Conservation (phyloP, 768 basidiomycete genomes). For the Hygrophorus pudorinus region DNA sequence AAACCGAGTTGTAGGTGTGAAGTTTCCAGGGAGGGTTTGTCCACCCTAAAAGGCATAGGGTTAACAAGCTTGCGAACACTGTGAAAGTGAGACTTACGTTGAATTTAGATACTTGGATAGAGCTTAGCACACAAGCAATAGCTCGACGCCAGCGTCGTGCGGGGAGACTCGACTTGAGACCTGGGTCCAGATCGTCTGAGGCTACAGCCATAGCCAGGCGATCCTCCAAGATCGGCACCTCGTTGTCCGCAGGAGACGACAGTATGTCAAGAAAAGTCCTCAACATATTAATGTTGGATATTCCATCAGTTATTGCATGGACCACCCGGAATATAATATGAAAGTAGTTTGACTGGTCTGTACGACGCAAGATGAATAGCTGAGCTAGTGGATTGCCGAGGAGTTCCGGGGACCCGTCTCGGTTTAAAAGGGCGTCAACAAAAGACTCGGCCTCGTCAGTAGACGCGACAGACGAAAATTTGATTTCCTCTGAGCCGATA, state of each 20-base stretch:
- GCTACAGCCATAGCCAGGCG: conserved; percentile 32
- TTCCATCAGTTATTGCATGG: conserved; percentile 43
- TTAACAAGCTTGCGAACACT: too few relatives aligned
- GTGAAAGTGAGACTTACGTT: conserved; percentile 20
- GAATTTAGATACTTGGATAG: conserved; percentile 21
- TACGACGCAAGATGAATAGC: conserved; percentile 30
- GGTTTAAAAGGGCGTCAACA: conserved; percentile 19
- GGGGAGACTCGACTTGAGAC: conserved; percentile 21
- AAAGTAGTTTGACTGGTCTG: conserved; percentile 23
- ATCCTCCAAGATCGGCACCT: conserved; percentile 18
- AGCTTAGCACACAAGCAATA: conserved; percentile 26
- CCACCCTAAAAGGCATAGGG: conserved; percentile 34
- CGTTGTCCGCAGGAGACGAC: conserved; percentile 7
- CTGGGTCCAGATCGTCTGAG: conserved; percentile 27
- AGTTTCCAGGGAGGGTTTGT: conserved; percentile 40
- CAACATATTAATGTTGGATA: conserved; percentile 29
- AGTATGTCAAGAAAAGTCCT: conserved; percentile 38
- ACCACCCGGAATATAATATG: conserved; percentile 35
- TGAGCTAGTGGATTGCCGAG: conserved; percentile 33
- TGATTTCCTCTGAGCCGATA: too few relatives aligned
- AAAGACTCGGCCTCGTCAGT: conserved; percentile 23
- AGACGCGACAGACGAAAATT: conserved; percentile 22
- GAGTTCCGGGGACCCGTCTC: conserved; percentile 23
- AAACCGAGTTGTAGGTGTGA: conserved; percentile 23
- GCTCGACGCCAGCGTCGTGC: conserved; percentile 37